Conservation (phyloP, 805 yeast species). For the Candida hungchunana region DNA sequence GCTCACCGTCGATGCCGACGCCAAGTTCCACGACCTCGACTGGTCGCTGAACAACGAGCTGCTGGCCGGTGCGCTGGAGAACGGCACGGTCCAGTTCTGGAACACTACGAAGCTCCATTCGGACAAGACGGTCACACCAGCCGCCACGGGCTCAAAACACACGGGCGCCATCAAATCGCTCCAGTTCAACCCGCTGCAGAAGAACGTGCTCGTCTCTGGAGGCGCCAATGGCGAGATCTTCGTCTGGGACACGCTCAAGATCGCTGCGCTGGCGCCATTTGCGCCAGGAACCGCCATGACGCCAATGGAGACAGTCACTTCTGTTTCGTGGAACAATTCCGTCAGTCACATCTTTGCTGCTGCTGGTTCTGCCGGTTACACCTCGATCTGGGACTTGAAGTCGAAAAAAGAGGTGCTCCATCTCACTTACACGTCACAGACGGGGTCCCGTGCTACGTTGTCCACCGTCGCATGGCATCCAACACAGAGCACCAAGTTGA, state of each 20-base stretch:
- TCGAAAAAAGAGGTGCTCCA: conserved; percentile 86
- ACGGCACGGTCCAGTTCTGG: conserved; percentile 78
- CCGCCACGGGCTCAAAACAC: conserved; percentile 56
- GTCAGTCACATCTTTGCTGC: conserved; percentile 85
- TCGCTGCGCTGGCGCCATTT: conserved; percentile 43
- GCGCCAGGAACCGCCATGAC: conserved; percentile 77
- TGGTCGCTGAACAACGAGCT: conserved; percentile 68
- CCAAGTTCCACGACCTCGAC: conserved; percentile 73
- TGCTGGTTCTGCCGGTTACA: conserved; percentile 79
- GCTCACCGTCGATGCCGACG: conserved; percentile 43
- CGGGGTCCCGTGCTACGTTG: conserved; percentile 57
- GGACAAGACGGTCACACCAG: conserved; percentile 41
- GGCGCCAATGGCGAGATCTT: conserved; percentile 86
- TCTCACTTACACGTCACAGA: conserved; percentile 58
- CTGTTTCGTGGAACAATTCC: conserved; percentile 84
- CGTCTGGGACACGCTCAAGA: conserved; percentile 81
- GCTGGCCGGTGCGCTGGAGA: conserved; percentile 89
- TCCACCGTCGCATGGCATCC: conserved; percentile 96
- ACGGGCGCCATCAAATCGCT: conserved; percentile 66
- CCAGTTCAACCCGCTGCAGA: conserved; percentile 72
- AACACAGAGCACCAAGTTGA: conserved; percentile 72
- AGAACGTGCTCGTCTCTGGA: conserved; percentile 75
- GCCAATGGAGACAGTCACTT: conserved; percentile 74
- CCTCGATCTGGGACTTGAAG: conserved; percentile 92
- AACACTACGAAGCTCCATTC: conserved; percentile 49